Base-by-base conservation (phyloP, 306 rosid genomes). In the Datisca glomerata region DNA sequence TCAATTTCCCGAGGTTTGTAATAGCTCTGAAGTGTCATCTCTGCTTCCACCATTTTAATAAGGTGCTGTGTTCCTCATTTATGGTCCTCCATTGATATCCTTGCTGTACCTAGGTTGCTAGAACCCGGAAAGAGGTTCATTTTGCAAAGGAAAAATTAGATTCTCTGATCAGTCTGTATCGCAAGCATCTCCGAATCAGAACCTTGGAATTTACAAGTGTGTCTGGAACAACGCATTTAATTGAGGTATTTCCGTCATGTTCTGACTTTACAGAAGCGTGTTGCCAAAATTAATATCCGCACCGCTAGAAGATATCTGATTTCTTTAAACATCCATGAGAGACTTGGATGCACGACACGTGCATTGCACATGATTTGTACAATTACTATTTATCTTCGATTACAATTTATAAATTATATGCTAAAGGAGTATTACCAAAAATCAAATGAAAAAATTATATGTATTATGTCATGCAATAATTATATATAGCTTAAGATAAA, bases 181-280 rank as follows among this genome's bases (percentile, higher is more conserved):
- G 93, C 62, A 84, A 80, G 65, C 75, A 31, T 52, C 72, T 89
- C 66, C 67, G 83, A 53, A 70, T 63, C 72, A 51, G 47, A 60
- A 80, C 43, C 42, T 71, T 89, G 83, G 86, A 83, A 65, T 89
- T 84, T 53, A 29, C 50, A 21, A 63, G 68, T 55, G 83, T 89
- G 53, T 84, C 93, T 56, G 98, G 98, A 58, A 60, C 57, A 41
- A 84, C 84, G 15, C 95, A 84, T 80, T 70, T 84, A 72, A 72
- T 89, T 43, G 97, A 89, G 93, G 95, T 89, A 69, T 36, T 24
- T 47, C 45, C 45, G 23, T 28, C 4, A 12, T 16, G 44, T 50
- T 39, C 29, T 36, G 21, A 23, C 23, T 21, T 37, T 20, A 28
- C 18, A 29, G 45, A 22, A 46, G 47, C 72, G 13, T 37, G 39